Base-by-base conservation (phyloP, 352 stramenopile species). In the Globisporangium canariense region DNA sequence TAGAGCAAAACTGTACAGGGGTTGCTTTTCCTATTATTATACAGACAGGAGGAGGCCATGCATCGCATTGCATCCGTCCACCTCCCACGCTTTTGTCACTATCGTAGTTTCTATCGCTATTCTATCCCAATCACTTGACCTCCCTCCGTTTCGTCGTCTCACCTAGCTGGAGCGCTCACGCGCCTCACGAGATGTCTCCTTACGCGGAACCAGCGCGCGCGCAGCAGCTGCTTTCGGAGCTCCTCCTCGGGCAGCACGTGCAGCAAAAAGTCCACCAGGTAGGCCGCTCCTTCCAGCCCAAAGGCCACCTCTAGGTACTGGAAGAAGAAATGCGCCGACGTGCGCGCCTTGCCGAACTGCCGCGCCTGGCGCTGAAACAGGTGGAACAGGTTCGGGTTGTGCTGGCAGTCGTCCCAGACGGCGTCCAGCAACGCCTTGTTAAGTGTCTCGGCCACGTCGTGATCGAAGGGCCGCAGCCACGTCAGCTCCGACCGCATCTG, bases 221-320 rank as follows among this genome's bases (percentile, higher is more conserved):
- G 68, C 10, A 88, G 61, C 49, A 94, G 60, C 47, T 91, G 73
- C 50, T 89, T 81, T 10, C 86, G 75, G 14, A 93, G 67, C 9
- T 78, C 71, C 50, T 79, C 63, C 52, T 93, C 81, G 0, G 86
- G 86, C 30, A 95, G 71, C 22, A 95, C 83, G 53, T 93, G 75
- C 36, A 93, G 74, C 56, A 95, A 52, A 60, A 95, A 93, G 64
- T 95, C 86, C 16, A 92, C 82, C 20, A 95, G 75, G 58, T 93
- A 95, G 16, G 67, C 74, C 0, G 80, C 85, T 34, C 84, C 84
- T 22, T 91, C 81, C 36, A 84, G 43, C 40, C 84, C 82, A 62
- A 95, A 95, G n/a, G 83, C 78, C 14, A 93, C 67, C 54, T 93
- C 86, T 22, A 95, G 58, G 62, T 93, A 95, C 70, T 90, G 80